Conservation (phyloP, 345 rosid genomes). For the Linum lewisii region DNA sequence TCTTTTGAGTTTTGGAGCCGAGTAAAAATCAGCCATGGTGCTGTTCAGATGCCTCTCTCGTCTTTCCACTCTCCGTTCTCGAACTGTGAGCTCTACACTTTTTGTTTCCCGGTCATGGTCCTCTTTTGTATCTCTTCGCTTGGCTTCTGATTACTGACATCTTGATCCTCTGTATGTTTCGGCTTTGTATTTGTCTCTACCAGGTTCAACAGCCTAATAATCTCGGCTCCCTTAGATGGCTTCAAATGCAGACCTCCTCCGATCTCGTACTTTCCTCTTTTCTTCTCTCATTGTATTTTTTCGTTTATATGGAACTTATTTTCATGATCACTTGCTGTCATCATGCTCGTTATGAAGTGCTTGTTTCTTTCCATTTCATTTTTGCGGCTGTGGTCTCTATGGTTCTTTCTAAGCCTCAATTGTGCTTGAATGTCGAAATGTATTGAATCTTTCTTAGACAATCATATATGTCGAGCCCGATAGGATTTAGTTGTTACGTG, state of each 20-base stretch:
- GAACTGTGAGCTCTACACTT: slow-evolving; percentile 33
- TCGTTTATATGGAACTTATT: not conserved
- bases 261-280: slow-evolving; percentile 42
- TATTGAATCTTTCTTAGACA: too few relatives aligned
- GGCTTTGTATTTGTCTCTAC: slow-evolving; percentile 4
- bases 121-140: not conserved
- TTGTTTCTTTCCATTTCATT: not conserved
- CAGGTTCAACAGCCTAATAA: slow-evolving; percentile 60
- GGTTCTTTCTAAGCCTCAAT: too few relatives aligned
- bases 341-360: not conserved
- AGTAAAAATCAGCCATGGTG: slow-evolving; percentile 32
- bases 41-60: slow-evolving; percentile 55
- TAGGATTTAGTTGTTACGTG: too few relatives aligned
- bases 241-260: slow-evolving; percentile 69
- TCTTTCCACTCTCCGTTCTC: slow-evolving; percentile 57
- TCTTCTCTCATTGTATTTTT: not conserved
- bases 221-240: slow-evolving; percentile 67
- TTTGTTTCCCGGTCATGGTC: not conserved
- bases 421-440: too few relatives aligned
- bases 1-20: not conserved
- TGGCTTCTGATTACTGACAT: not conserved
- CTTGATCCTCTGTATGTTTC: not conserved
- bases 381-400: not conserved
- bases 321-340: not conserved
- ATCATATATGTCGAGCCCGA: too few relatives aligned